Base-by-base conservation (phyloP, 164 flowering plant species). In the Vitis amurensis region DNA sequence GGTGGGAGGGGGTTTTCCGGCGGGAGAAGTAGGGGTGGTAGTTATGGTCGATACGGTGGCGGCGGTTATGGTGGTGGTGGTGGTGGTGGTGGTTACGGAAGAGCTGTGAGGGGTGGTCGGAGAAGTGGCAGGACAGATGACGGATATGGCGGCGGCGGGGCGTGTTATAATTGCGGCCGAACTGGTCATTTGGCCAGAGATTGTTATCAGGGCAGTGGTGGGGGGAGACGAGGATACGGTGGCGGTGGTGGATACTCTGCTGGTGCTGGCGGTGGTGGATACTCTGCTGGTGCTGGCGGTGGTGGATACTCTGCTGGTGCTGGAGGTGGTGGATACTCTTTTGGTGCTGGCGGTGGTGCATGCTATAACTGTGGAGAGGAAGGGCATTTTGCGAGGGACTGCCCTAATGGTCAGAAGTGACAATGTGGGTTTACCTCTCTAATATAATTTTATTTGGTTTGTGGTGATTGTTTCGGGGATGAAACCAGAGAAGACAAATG, bases 371-470 rank as follows among this genome's bases (percentile, higher is more conserved):
- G 89, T 66, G 85, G 87, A 23, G 80, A 79, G 44, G 79, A 74
- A 72, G 89, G 89, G 50, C 89, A 85, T 78, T 81, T 83, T 71
- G 89, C 87, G 9, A 79, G 87, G 66, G 89, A 83, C 15, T 85
- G 89, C 70, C 80, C 74, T 1, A 73, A 74, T 53, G 70, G 68
- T 11, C 59, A 65, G 62, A 68, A 65, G 1, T 77, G 72, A 76
- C 44, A 69, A 58, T 19, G 44, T 55, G 17, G 49, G 52, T 66
- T 2, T 63, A 17, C 9, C 31, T 62, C 4, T 30, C 19, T 51
- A 15, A 1, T 57, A 8, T 61, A 14, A 2, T 9, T 62, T 44
- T 37, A 15, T n/a, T 30, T 61, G 55, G 65, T 23, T 73, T 68
- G 50, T 53, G 27, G 52, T 60, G 53, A 8, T 49, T 63, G 13